Evolutionary conservation across 208 protist genomes (phyloP), one percentile per base, ranked within the genome.

Genomic region (Trypanosoma caninum): DNA sequence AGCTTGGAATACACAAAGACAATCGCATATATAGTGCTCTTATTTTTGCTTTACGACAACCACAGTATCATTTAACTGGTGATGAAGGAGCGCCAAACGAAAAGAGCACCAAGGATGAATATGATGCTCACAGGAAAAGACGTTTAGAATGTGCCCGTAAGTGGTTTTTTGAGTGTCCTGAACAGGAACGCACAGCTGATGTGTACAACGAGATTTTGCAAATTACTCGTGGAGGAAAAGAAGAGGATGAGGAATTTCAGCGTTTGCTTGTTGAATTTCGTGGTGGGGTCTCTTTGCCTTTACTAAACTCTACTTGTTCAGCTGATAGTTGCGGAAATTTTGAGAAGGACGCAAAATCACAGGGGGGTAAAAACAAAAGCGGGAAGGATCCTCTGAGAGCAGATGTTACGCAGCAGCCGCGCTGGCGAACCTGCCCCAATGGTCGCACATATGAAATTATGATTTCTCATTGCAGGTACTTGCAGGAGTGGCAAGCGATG

Each of bases 201-300:
- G 51, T 94, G 18, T 94, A 80, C 65, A 94, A 94, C 57, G 83
- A 84, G 46, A 65, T 89, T 48, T 69, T 94, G 30, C 89, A 85
- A 42, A 64, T 91, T 4, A 69, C 88, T 11, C 83, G 87, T 20
- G 62, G 65, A 46, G 74, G 68, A 1, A 31, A 48, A 41, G 38
- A 61, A 8, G 76, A 87, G 44, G 60, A 72, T 31, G 42, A 41
- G 2, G 60, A 74, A 16, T 94, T 88, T 63, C 59, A 91, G 30
- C 37, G 35, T 13, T 16, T 82, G 14, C 72, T 94, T 1, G 41
- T 69, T 14, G 60, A 83, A 54, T 78, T 83, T 20, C 84, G 87
- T 41, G n/a, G n/a, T n/a, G 87, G 87, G 63, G 22, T 48, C 80
- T 28, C 56, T 25, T 52, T 70, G 25, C 22, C 47, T 18, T 44